Evolutionary conservation across 2,329 filamentous ascomycete species (phyloP).

Genomic region (Penicillium sp.): DNA sequence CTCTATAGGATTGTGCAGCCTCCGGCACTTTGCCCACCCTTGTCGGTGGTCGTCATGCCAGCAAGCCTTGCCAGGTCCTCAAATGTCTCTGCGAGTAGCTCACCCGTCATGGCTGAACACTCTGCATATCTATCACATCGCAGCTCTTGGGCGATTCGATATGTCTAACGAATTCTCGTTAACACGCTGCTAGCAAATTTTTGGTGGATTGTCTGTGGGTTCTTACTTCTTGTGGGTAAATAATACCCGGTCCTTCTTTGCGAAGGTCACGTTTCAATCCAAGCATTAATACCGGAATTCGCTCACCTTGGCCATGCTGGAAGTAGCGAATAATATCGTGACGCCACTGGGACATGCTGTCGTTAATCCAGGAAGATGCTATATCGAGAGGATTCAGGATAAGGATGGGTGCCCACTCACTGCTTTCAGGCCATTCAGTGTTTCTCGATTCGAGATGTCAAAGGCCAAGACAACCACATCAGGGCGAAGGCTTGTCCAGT

Average conservation of each 20-base stretch:
- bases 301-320: slow-evolving; percentile 39
- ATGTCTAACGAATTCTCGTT: slow-evolving; percentile 37
- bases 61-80: slow-evolving; percentile 56
- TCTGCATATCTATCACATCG: slow-evolving; percentile 58
- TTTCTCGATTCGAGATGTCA: slow-evolving; percentile 50
- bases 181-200: no score
- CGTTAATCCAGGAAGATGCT: not conserved
- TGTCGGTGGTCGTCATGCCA: slow-evolving; percentile 52
- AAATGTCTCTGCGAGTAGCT: slow-evolving; percentile 54
- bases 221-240: slow-evolving; percentile 39
- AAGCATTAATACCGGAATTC: slow-evolving; percentile 53
- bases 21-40: slow-evolving; percentile 45
- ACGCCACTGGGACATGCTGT: slow-evolving; percentile 31
- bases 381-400: not conserved
- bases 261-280: slow-evolving; percentile 55
- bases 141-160: slow-evolving; percentile 55
- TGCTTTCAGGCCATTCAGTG: slow-evolving; percentile 43
- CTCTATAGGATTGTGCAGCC: slow-evolving; percentile 39
- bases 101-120: slow-evolving; percentile 56
- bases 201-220: slow-evolving; percentile 9
- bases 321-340: slow-evolving; percentile 45
- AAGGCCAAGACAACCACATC: slow-evolving; percentile 54
- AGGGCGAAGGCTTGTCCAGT: slow-evolving; percentile 50
- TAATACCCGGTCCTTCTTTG: slow-evolving; percentile 39
- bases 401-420: slow-evolving; percentile 15